phyloP scores from a whole-genome alignment of 2,329 filamentous ascomycete species.

The Cercospora janseana region DNA sequence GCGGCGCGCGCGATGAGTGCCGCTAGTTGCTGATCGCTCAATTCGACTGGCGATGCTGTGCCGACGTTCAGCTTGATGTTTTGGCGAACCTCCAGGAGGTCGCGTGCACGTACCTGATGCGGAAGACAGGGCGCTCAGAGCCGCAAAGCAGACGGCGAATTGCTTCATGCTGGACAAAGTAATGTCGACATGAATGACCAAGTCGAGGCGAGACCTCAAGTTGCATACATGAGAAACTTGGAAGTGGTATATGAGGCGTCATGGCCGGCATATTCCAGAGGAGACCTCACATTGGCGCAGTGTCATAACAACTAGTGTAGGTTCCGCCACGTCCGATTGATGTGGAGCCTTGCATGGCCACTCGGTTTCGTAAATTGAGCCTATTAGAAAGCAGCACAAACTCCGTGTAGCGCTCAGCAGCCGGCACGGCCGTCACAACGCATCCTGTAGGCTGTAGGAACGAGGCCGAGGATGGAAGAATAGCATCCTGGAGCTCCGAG shows the following conservation, averaged over 20 bases:
- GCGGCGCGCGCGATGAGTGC: slow-evolving; percentile 27
- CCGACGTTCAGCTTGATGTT: not conserved
- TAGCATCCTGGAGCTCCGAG: too few species aligned
- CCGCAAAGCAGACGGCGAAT: not conserved
- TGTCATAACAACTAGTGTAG: not conserved
- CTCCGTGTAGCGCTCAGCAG: too few species aligned
- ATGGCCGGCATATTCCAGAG: not conserved
- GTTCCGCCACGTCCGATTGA: not conserved
- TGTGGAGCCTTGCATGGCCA: not conserved
- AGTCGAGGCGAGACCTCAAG: too few species aligned
- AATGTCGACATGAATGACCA: not conserved
- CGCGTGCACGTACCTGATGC: slow-evolving; percentile 1
- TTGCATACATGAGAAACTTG: too few species aligned
- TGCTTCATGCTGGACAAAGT: not conserved
- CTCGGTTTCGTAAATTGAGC: not conserved
- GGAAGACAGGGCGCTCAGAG: not conserved
- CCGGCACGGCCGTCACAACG: not conserved
- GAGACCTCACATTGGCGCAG: not conserved
- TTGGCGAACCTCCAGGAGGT: not conserved
- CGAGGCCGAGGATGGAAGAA: too few species aligned
- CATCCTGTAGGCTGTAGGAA: too few species aligned
- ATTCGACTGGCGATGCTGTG: not conserved
- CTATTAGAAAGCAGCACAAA: not conserved
- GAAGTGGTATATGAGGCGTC: too few species aligned
- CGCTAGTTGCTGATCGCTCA: not conserved